Evolutionary conservation across 2,329 filamentous ascomycete species (phyloP).

Genomic region (Huntiella abstrusa): DNA sequence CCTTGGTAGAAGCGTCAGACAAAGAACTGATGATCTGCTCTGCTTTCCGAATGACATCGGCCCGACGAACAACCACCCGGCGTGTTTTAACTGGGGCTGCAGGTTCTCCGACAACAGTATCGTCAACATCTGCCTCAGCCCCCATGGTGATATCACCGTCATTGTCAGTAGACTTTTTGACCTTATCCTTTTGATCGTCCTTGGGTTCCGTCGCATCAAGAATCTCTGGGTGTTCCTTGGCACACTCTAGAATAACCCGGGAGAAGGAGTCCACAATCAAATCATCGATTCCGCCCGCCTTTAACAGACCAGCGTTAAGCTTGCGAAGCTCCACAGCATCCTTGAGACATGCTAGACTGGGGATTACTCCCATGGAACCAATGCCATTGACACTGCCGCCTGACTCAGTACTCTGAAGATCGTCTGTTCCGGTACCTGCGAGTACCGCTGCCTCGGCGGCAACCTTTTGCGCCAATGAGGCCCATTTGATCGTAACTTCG

Average conservation of each 20-base stretch:
- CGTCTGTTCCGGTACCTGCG: not conserved
- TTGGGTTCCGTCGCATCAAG: constrained; percentile 10
- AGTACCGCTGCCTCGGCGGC: not conserved
- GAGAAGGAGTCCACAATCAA: constrained; percentile 85
- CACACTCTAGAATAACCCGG: constrained; percentile 7
- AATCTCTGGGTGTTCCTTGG: constrained; percentile 5
- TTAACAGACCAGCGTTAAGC: constrained; percentile 76
- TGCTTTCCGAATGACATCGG: constrained; percentile 41
- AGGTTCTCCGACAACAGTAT: not conserved
- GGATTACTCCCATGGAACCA: constrained; percentile 4
- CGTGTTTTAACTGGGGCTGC: constrained; percentile 17
- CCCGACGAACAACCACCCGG: constrained; percentile 29
- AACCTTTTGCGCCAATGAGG: constrained; percentile 12
- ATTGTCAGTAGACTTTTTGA: not conserved
- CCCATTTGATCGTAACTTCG: constrained; percentile 37
- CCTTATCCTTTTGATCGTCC: constrained; percentile 12
- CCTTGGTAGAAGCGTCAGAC: not conserved
- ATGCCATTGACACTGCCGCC: constrained; percentile 13
- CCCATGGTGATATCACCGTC: constrained; percentile 6
- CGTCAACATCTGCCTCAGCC: constrained; percentile 16
- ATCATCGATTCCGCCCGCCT: constrained; percentile 71
- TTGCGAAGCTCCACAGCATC: constrained; percentile 42
- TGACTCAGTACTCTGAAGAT: not conserved
- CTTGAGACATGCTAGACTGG: constrained; percentile 34
- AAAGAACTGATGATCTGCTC: constrained; percentile 31